These are phyloP conservation scores for Dothistroma septosporum DNA, from an alignment of 2,329 filamentous ascomycete species.

Conservation along the genomic window DNA sequence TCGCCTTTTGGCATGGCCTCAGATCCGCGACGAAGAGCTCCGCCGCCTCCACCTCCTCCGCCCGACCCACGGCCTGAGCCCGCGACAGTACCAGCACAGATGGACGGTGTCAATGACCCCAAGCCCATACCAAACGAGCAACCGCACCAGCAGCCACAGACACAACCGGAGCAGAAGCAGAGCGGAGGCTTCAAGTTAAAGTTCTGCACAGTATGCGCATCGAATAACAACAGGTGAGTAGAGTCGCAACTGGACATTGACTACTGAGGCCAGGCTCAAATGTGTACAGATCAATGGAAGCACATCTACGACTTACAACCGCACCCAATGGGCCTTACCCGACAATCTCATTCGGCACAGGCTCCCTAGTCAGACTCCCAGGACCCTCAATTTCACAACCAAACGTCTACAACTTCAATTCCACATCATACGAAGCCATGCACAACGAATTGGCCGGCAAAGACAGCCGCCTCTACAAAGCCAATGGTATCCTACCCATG, in stretches of 20 bases:
- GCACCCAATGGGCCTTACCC: constrained; percentile 62
- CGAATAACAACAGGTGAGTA: constrained; percentile 86
- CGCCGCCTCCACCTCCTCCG: constrained; percentile 45
- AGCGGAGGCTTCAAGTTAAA: constrained; percentile 74
- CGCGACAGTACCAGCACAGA: constrained; percentile 20
- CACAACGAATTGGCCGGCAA: constrained; percentile 85
- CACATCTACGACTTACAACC: constrained; percentile 85
- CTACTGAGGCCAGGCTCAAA: constrained; percentile 7
- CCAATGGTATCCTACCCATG: constrained; percentile 95
- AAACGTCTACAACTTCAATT: constrained; percentile 98
- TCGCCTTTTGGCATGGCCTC: constrained; percentile 41
- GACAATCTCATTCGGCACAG: constrained; percentile 97
- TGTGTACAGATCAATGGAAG: constrained; percentile 79
- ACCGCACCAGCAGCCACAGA: constrained; percentile 19
- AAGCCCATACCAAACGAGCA: neutral
- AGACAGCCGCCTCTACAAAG: constrained; percentile 79
- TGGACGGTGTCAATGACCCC: constrained; percentile 16
- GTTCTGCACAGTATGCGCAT: constrained; percentile 98
- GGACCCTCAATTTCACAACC: constrained; percentile 88
- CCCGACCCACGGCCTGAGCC: constrained; percentile 38
- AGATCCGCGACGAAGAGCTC: constrained; percentile 34
- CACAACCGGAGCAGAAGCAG: constrained; percentile 38
- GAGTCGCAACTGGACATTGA: constrained; percentile 1
- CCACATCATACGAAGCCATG: constrained; percentile 90
- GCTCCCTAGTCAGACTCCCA: constrained; percentile 86